Conservation (phyloP, 306 rosid species). For the Castanea sativa region DNA sequence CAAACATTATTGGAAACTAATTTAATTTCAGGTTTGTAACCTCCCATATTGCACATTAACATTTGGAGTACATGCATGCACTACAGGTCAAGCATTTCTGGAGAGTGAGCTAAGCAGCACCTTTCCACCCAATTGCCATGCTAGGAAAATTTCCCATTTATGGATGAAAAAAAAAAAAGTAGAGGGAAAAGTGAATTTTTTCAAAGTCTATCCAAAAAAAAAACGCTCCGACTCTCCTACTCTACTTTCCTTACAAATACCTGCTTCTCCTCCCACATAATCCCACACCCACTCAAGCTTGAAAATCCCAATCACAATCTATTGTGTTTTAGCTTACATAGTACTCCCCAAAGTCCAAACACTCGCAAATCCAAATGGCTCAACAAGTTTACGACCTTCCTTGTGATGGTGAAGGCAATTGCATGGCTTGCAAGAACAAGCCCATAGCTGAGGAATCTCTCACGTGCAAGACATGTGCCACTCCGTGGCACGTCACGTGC, state of each 20-base stretch:
- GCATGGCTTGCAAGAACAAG: slow-evolving; percentile 49
- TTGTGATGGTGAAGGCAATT: slow-evolving; percentile 44
- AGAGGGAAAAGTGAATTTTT: slow-evolving; percentile 2
- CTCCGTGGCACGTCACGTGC: slow-evolving; percentile 53
- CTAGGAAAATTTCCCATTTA: background rate
- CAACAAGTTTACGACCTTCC: slow-evolving; percentile 34
- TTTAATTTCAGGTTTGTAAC: background rate
- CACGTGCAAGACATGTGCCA: slow-evolving; percentile 41
- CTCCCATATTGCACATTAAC: background rate
- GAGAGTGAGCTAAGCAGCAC: background rate
- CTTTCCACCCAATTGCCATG: background rate
- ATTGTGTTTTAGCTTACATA: too few species aligned
- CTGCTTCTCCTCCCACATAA: background rate
- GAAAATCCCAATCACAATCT: too few species aligned
- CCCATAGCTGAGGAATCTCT: slow-evolving; percentile 37
- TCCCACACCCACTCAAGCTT: too few species aligned
- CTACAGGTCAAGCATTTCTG: background rate
- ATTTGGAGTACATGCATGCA: background rate
- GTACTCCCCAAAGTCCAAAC: background rate
- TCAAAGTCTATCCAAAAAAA: background rate
- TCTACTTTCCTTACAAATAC: background rate
- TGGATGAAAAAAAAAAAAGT: background rate
- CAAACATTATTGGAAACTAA: too few species aligned
- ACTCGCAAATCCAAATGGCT: slow-evolving; percentile 1
- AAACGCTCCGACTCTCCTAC: too few species aligned